Percentiles rank a stretch among this genome's conserved stretches.
Evolutionary conservation across 148 eudicot species (phyloP).

Genomic region (Dianthus caryophyllus): DNA sequence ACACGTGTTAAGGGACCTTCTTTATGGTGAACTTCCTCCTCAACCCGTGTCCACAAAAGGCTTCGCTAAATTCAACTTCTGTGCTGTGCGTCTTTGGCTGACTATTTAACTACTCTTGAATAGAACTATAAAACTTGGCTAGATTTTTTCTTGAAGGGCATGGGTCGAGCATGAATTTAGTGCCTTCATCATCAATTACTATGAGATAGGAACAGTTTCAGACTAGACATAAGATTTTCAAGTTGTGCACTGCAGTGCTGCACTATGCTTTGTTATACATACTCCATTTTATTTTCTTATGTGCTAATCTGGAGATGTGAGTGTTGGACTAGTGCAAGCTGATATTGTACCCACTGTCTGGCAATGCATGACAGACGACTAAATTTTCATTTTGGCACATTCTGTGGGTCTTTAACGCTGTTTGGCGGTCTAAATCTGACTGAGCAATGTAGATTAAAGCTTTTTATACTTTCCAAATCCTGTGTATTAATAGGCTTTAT

Average conservation of each 20-base stretch:
- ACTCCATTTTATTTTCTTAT: too few relatives aligned
- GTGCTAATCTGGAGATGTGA: too few relatives aligned
- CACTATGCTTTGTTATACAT: too few relatives aligned
- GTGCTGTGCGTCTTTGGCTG: background rate
- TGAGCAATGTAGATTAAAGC: constrained; percentile 4
- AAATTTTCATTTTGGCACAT: background rate
- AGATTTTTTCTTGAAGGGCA: background rate
- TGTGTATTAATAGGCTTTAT: constrained; percentile 64
- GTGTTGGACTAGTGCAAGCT: too few relatives aligned
- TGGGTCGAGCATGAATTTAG: background rate
- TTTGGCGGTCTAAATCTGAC: background rate
- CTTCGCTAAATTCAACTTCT: background rate
- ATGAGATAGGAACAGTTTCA: background rate
- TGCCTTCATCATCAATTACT: background rate
- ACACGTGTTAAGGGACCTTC: background rate
- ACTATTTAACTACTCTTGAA: too few relatives aligned
- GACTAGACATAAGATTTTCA: background rate
- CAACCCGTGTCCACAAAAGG: background rate
- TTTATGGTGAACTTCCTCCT: background rate
- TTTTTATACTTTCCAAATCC: constrained; percentile 18
- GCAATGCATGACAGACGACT: background rate
- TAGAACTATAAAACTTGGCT: too few relatives aligned
- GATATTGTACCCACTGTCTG: background rate
- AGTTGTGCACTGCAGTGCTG: too few relatives aligned
- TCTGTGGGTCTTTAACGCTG: background rate